phyloP scores from a whole-genome alignment of 2,329 filamentous ascomycete species.

The Magnaporthales sp. region DNA sequence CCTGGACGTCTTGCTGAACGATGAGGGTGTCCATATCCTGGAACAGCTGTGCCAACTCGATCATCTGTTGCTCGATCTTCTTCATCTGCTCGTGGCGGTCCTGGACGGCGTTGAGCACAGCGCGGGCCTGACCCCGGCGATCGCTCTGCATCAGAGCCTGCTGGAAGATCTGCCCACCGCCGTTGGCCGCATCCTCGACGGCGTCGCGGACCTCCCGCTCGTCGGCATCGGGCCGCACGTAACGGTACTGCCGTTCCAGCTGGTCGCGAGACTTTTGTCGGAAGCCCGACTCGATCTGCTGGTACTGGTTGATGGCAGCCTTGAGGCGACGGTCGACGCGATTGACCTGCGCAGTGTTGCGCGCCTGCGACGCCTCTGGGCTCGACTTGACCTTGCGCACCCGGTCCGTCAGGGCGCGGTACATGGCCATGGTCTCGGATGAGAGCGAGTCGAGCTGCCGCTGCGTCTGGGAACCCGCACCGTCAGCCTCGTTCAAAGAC shows the following conservation, averaged over 20 bases:
- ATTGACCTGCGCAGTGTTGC: slow-evolving; percentile 73
- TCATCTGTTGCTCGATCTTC: slow-evolving; percentile 87
- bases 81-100: slow-evolving; percentile 79
- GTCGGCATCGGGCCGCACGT: slow-evolving; percentile 73
- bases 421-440: slow-evolving; percentile 73
- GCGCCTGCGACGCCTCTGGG: slow-evolving; percentile 62
- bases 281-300: slow-evolving; percentile 71
- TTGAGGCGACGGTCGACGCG: slow-evolving; percentile 74
- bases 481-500: slow-evolving; percentile 67
- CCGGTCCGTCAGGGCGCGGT: slow-evolving; percentile 69
- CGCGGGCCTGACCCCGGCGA: slow-evolving; percentile 71
- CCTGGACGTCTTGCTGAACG: slow-evolving; percentile 73
- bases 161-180: slow-evolving; percentile 75
- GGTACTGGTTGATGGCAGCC: slow-evolving; percentile 72
- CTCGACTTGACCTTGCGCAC: slow-evolving; percentile 77
- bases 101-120: slow-evolving; percentile 70
- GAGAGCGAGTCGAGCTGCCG: slow-evolving; percentile 65
- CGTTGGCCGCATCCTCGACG: slow-evolving; percentile 61
- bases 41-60: slow-evolving; percentile 80
- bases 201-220: slow-evolving; percentile 72
- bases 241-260: slow-evolving; percentile 82
- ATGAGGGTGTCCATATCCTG: slow-evolving; percentile 81
- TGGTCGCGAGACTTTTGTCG: slow-evolving; percentile 73
- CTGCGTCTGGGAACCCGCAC: slow-evolving; percentile 54
- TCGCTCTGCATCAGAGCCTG: slow-evolving; percentile 77